Conservation (phyloP, 2,329 filamentous ascomycete species). For the Fusarium udum region DNA sequence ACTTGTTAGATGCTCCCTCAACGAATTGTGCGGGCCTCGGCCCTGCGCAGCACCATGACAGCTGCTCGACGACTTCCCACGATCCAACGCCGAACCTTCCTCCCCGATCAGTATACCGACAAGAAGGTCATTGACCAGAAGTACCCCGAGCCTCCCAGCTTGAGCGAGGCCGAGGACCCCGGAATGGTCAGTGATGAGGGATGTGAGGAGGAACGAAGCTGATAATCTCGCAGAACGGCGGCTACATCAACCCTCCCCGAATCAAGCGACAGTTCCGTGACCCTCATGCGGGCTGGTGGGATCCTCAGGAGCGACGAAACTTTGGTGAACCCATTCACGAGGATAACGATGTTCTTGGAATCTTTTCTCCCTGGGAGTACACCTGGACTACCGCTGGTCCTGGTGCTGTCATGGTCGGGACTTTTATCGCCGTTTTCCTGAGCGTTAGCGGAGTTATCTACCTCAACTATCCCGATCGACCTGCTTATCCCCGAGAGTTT, state of each 20-base stretch:
- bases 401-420: slow-evolving; percentile 73
- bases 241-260: slow-evolving; percentile 80
- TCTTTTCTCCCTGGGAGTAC: slow-evolving; percentile 91
- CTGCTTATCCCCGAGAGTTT: slow-evolving; percentile 74
- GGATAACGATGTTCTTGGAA: slow-evolving; percentile 91
- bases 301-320: slow-evolving; percentile 96
- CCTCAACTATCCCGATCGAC: slow-evolving; percentile 76
- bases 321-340: slow-evolving; percentile 97
- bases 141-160: slow-evolving; percentile 57
- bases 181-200: slow-evolving; percentile 63
- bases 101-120: slow-evolving; percentile 61
- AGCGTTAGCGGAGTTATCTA: slow-evolving; percentile 74
- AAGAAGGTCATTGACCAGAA: slow-evolving; percentile 60
- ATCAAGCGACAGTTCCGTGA: slow-evolving; percentile 93
- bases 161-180: slow-evolving; percentile 71
- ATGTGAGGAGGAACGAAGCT: slow-evolving; percentile 20
- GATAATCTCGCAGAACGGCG: slow-evolving; percentile 72
- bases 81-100: slow-evolving; percentile 66
- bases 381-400: slow-evolving; percentile 80
- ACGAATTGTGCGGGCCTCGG: slow-evolving; percentile 64
- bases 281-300: slow-evolving; percentile 94
- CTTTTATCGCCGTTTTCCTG: slow-evolving; percentile 71
- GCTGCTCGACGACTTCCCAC: slow-evolving; percentile 61
- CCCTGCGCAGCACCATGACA: slow-evolving; percentile 55
- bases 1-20: slow-evolving; percentile 66